These are phyloP conservation scores for Arthroderma uncinatum DNA, from an alignment of 2,329 filamentous ascomycete genomes.

Conservation along the genomic window DNA sequence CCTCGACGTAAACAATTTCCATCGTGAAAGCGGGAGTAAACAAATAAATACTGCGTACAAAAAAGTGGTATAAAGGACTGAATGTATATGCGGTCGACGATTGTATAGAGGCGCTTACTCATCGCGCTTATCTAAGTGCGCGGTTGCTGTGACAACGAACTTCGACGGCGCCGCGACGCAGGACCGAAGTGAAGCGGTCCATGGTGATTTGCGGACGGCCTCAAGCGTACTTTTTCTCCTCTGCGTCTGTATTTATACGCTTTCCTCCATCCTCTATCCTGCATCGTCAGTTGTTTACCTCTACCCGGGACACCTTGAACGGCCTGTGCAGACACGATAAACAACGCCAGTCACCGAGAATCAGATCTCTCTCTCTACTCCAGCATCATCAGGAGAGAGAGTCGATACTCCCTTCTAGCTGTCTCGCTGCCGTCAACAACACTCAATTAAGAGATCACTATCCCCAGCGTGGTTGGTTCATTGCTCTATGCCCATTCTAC, in stretches of 20 bases:
- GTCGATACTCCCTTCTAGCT: background rate
- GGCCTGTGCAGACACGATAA: background rate
- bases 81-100: too few relatives aligned
- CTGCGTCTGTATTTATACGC: slow-evolving; percentile 2
- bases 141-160: slow-evolving; percentile 6
- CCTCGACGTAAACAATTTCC: background rate
- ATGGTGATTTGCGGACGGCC: slow-evolving; percentile 1
- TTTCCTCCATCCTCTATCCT: background rate
- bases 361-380: background rate
- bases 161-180: slow-evolving; percentile 3
- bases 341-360: background rate
- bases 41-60: too few relatives aligned
- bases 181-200: slow-evolving; percentile 4
- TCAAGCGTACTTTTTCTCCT: background rate
- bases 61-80: too few relatives aligned
- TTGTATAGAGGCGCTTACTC: too few relatives aligned
- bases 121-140: background rate
- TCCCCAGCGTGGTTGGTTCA: background rate
- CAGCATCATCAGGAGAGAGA: background rate
- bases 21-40: background rate
- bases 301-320: background rate
- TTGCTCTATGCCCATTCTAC: background rate
- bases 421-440: background rate
- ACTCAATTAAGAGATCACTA: background rate
- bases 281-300: background rate